Evolutionary conservation across 768 basidiomycete genomes (phyloP).

Genomic region (Dentipellis sp.): DNA sequence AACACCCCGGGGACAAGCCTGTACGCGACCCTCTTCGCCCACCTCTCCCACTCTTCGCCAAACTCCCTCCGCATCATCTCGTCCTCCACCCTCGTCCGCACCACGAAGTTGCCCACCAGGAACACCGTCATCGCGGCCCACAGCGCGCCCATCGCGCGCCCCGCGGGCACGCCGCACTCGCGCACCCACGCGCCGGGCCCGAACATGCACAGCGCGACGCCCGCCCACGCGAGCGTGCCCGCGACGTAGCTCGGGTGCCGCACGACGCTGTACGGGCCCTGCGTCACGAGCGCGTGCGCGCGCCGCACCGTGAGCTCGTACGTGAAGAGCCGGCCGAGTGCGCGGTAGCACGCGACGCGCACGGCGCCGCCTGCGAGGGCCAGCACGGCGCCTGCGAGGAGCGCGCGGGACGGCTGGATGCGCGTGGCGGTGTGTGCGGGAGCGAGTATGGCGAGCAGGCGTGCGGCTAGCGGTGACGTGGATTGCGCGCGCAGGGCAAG

Average conservation of each 20-base stretch:
- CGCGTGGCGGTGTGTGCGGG: no score
- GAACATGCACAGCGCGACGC: constrained; percentile 4
- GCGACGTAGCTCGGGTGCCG: constrained; percentile 21
- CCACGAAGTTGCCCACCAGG: not conserved
- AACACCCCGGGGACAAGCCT: not conserved
- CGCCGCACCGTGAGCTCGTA: constrained; percentile 18
- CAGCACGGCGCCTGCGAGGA: constrained; percentile 33
- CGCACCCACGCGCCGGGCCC: constrained; percentile 12
- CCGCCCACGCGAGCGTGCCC: constrained; percentile 2
- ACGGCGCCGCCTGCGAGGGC: constrained; percentile 6
- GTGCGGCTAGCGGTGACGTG: not conserved
- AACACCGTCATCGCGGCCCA: constrained; percentile 1
- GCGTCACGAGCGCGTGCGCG: constrained; percentile 19
- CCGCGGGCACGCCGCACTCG: constrained; percentile 9
- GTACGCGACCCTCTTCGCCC: not conserved
- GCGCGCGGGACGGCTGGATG: constrained; percentile 24
- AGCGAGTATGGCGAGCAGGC: no score
- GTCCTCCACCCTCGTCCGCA: constrained; percentile 1
- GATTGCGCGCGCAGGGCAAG: not conserved
- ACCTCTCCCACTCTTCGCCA: constrained; percentile 3
- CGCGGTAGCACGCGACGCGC: constrained; percentile 16
- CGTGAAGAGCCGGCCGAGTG: constrained; percentile 20
- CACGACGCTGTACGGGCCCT: constrained; percentile 21
- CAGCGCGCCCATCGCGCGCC: constrained; percentile 3
- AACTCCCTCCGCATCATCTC: not conserved